A percentile compares a stretch with the other conserved stretches of the same genome.
These are phyloP conservation scores for Fusarium bactridioides DNA, from an alignment of 2,329 filamentous ascomycete species.

Conservation along the genomic window DNA sequence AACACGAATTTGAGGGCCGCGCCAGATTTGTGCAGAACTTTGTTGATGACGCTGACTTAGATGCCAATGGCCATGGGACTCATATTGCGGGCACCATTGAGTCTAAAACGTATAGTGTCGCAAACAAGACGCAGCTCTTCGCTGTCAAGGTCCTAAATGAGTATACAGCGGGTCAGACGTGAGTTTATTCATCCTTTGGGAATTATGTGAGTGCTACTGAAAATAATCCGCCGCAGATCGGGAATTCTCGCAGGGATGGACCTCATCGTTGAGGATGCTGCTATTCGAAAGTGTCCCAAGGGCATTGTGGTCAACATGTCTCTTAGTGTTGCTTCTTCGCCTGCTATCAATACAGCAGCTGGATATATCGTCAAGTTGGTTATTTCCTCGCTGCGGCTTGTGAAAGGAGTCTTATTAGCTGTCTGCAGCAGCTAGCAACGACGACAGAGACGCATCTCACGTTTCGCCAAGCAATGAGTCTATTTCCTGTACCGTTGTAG, in stretches of 20 bases:
- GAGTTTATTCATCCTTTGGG: background rate
- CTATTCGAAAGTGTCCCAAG: background rate
- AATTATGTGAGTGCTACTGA: background rate
- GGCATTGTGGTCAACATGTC: constrained; percentile 4
- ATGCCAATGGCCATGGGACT: background rate
- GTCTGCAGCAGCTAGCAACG: background rate
- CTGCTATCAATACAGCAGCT: background rate
- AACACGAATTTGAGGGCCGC: background rate
- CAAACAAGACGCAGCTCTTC: background rate
- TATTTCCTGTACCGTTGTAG: background rate
- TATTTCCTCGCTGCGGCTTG: background rate
- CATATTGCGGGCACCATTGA: background rate
- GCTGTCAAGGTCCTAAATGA: background rate
- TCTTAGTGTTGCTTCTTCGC: background rate
- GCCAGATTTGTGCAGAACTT: background rate
- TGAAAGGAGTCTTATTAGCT: too few species aligned
- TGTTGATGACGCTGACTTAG: background rate
- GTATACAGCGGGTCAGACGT: background rate
- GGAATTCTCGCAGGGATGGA: background rate
- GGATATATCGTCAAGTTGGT: background rate
- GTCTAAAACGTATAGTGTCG: background rate
- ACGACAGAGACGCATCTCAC: background rate
- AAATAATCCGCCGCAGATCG: background rate
- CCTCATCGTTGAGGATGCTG: background rate
- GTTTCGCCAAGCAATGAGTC: background rate